phyloP scores from a whole-genome alignment of 1,139 yeast genomes.

The Blastobotrys buckinghamii region DNA sequence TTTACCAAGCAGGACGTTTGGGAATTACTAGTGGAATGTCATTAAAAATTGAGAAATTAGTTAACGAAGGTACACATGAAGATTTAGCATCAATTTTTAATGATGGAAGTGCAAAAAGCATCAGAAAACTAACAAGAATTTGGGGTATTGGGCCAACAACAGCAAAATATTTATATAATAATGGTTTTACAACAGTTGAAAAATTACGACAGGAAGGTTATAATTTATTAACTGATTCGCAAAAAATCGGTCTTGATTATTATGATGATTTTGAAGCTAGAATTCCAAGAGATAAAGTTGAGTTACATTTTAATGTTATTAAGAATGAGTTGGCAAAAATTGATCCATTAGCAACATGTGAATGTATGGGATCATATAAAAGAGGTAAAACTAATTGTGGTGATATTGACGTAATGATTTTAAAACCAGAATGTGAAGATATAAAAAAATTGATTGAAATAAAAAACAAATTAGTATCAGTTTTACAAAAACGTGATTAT shows the following conservation, averaged over 20 bases:
- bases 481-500: conserved; percentile 30
- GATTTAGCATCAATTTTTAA: background rate
- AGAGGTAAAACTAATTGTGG: conserved; percentile 48
- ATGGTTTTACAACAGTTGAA: conserved; percentile 39
- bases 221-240: conserved; percentile 34
- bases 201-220: conserved; percentile 33
- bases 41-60: conserved; percentile 1
- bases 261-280: conserved; percentile 46
- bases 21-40: conserved; percentile 1
- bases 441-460: conserved; percentile 28
- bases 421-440: conserved; percentile 29
- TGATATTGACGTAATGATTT: conserved; percentile 54
- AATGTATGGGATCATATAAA: conserved; percentile 52
- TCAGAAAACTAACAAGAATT: conserved; percentile 39
- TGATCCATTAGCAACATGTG: conserved; percentile 37
- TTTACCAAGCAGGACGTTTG: background rate
- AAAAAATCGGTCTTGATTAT: conserved; percentile 43
- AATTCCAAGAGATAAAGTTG: conserved; percentile 46
- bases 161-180: conserved; percentile 41
- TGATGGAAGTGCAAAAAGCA: conserved; percentile 1
- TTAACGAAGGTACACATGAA: background rate
- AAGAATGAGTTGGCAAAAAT: conserved; percentile 31
- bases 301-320: conserved; percentile 38
- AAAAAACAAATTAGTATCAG: conserved; percentile 31
- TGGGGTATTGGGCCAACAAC: conserved; percentile 49